phyloP scores from a whole-genome alignment of 2,329 filamentous ascomycete genomes.

The Lomentospora prolificans region DNA sequence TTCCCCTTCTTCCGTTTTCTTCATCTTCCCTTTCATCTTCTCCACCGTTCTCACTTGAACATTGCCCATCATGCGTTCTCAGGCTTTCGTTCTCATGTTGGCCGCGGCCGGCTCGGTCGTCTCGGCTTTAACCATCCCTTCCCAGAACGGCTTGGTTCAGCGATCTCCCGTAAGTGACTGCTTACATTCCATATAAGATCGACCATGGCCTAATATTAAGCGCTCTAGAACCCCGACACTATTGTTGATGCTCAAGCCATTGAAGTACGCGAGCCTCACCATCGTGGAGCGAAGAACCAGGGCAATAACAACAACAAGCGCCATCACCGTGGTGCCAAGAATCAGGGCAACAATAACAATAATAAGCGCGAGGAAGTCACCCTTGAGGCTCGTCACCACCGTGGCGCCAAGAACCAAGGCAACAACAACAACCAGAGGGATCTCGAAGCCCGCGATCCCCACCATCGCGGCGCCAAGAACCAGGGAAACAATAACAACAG shows the following conservation, averaged over 20 bases:
- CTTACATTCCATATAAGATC: no score
- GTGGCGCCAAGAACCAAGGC: neutral
- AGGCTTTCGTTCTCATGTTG: slow-evolving; percentile 3
- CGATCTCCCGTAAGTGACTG: slow-evolving; percentile 4
- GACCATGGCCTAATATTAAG: no score
- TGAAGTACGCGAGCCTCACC: slow-evolving; percentile 1
- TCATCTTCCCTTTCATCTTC: neutral
- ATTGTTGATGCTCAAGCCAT: neutral
- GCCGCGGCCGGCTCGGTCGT: slow-evolving; percentile 8
- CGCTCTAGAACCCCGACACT: neutral
- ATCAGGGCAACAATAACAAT: slow-evolving; percentile 2
- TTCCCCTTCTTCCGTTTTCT: neutral
- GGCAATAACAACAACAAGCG: slow-evolving; percentile 5
- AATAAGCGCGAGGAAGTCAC: neutral
- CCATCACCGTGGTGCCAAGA: slow-evolving; percentile 1
- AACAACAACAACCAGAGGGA: neutral
- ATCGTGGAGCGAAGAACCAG: slow-evolving; percentile 8
- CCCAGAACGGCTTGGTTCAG: slow-evolving; percentile 5
- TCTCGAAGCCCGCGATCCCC: slow-evolving; percentile 13
- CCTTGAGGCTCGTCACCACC: neutral
- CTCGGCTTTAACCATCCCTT: slow-evolving; percentile 12
- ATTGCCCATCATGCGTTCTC: slow-evolving; percentile 6
- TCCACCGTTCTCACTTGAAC: neutral
- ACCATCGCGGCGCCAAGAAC: slow-evolving; percentile 8
- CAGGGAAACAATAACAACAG: slow-evolving; percentile 7